Conservation (phyloP, 768 basidiomycete species). For the Leucocoprinus sp. region DNA sequence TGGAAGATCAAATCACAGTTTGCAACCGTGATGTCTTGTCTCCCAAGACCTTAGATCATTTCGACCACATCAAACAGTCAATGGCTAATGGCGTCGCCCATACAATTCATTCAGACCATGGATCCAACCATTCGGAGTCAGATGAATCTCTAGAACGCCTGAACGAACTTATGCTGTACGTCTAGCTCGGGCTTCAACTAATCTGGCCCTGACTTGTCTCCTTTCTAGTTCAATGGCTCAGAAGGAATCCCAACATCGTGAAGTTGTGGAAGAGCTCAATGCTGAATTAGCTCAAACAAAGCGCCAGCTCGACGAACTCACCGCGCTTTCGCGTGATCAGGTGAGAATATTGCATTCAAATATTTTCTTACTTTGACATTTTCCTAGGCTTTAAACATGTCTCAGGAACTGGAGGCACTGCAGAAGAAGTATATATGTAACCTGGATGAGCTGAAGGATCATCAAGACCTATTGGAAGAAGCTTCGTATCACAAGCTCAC, state of each 20-base stretch:
- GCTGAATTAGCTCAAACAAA: slow-evolving; percentile 59
- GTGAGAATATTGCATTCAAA: slow-evolving; percentile 30
- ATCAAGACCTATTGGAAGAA: slow-evolving; percentile 45
- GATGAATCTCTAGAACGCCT: slow-evolving; percentile 74
- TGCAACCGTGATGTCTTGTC: slow-evolving; percentile 39
- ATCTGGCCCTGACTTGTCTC: slow-evolving; percentile 11
- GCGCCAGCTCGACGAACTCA: slow-evolving; percentile 76
- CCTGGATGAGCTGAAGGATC: slow-evolving; percentile 19
- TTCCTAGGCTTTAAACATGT: slow-evolving; percentile 74
- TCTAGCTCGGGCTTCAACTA: slow-evolving; percentile 7
- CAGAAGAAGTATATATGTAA: slow-evolving; percentile 39
- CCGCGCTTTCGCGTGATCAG: slow-evolving; percentile 77
- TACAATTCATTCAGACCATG: slow-evolving; percentile 26
- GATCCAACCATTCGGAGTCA: slow-evolving; percentile 35
- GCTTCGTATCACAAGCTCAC: slow-evolving; percentile 50
- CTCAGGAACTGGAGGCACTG: slow-evolving; percentile 73
- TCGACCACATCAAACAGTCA: slow-evolving; percentile 63
- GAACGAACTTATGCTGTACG: slow-evolving; percentile 90
- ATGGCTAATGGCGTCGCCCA: slow-evolving; percentile 46
- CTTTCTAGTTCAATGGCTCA: slow-evolving; percentile 84
- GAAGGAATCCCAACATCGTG: slow-evolving; percentile 87
- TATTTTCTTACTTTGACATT: slow-evolving; percentile 2
- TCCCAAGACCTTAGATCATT: slow-evolving; percentile 64
- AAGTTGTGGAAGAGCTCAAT: slow-evolving; percentile 67
- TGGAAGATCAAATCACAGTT: slow-evolving; percentile 18